These are phyloP conservation scores for Cordyceps fumosorosea DNA, from an alignment of 2,329 filamentous ascomycete genomes.

Conservation along the genomic window DNA sequence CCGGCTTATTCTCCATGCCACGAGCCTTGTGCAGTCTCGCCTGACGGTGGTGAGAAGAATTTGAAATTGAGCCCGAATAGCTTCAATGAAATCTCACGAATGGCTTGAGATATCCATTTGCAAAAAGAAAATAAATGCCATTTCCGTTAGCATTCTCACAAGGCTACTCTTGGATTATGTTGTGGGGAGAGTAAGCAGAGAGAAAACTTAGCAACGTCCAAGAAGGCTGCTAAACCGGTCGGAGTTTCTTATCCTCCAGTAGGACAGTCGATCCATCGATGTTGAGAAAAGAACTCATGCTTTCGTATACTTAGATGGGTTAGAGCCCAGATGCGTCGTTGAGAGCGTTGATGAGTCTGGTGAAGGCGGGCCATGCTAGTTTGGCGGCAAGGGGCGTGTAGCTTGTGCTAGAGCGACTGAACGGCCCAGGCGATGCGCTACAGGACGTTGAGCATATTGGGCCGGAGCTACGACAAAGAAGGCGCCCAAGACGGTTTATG, in stretches of 20 bases:
- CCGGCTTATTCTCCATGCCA: background rate
- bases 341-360: background rate
- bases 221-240: background rate
- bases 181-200: conserved; percentile 6
- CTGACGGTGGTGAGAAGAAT: background rate
- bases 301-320: conserved; percentile 2
- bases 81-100: background rate
- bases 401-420: background rate
- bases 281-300: background rate
- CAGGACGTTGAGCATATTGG: background rate
- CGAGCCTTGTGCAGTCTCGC: background rate
- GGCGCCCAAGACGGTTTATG: background rate
- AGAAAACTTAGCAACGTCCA: conserved; percentile 5
- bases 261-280: background rate
- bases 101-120: background rate
- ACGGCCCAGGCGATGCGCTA: background rate
- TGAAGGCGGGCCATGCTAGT: background rate
- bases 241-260: background rate
- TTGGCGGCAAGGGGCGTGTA: background rate
- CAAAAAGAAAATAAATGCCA: background rate
- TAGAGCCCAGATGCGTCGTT: background rate
- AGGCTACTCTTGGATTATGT: background rate
- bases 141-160: background rate
- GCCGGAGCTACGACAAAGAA: background rate
- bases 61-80: background rate